Percentiles rank a stretch among this genome's conserved stretches.
These are phyloP conservation scores for Trametes maxima DNA, from an alignment of 768 basidiomycete genomes.

Conservation along the genomic window DNA sequence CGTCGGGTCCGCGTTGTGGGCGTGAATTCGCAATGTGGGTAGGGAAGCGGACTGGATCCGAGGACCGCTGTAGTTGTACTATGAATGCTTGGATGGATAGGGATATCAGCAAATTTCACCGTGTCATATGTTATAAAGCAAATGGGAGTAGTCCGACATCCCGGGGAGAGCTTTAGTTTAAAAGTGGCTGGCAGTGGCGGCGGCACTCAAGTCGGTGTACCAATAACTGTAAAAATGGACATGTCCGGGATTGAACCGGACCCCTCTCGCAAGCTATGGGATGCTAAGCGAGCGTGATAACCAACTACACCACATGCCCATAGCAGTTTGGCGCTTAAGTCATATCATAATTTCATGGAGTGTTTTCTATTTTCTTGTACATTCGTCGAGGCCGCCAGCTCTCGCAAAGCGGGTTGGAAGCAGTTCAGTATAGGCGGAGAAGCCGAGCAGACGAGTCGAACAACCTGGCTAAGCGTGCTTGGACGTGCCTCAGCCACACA, in stretches of 20 bases:
- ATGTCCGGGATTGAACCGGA: constrained; percentile 23
- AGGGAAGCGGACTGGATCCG: neutral
- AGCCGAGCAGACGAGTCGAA: neutral
- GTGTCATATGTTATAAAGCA: neutral
- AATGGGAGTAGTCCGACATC: neutral
- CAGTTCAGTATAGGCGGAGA: neutral
- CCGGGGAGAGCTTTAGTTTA: neutral
- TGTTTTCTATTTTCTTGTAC: neutral
- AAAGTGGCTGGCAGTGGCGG: neutral
- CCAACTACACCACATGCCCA: constrained; percentile 26
- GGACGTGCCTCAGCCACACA: constrained; percentile 22
- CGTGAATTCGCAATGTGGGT: neutral
- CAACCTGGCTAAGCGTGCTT: neutral
- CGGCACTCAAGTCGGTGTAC: no score
- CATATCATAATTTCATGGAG: neutral
- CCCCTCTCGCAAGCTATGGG: constrained; percentile 26
- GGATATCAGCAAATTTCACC: neutral
- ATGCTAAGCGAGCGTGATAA: constrained; percentile 27
- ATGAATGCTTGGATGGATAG: neutral
- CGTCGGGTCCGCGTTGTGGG: neutral
- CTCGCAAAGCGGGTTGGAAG: neutral
- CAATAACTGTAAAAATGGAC: neutral
- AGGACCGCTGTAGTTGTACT: neutral
- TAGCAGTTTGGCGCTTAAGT: neutral
- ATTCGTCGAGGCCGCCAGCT: neutral